Percentiles rank a stretch among this genome's conserved stretches.
Conservation (phyloP, 192 early-diverging fungal species). For the Coemansia sp. region DNA sequence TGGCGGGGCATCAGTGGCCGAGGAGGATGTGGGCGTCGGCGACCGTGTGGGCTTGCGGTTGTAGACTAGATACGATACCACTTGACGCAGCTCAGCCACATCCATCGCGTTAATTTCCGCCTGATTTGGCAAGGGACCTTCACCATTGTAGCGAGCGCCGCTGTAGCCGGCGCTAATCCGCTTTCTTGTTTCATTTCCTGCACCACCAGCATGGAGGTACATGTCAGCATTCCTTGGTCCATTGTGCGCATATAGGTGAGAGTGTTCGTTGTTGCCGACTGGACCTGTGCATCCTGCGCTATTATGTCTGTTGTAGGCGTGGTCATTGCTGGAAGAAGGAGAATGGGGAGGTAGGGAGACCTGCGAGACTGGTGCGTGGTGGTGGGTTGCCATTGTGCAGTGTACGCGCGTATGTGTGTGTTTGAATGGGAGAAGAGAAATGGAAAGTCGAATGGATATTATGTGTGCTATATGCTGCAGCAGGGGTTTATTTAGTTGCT, state of each 20-base stretch:
- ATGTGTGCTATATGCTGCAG: neutral
- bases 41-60: conserved; percentile 17
- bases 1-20: conserved; percentile 9
- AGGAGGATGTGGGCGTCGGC: conserved; percentile 10
- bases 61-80: conserved; percentile 32
- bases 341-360: conserved; percentile 13
- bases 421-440: neutral
- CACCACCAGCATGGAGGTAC: conserved; percentile 25
- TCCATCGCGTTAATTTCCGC: conserved; percentile 46
- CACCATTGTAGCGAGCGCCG: conserved; percentile 9
- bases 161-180: conserved; percentile 2
- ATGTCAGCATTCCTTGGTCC: conserved; percentile 9
- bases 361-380: conserved; percentile 23
- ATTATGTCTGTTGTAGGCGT: conserved; percentile 7
- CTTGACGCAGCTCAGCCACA: conserved; percentile 47
- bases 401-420: conserved; percentile 4
- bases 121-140: conserved; percentile 32
- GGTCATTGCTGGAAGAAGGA: conserved; percentile 12
- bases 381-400: conserved; percentile 30
- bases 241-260: conserved; percentile 17
- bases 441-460: neutral
- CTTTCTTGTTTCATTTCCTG: conserved; percentile 23
- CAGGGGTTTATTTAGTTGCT: neutral
- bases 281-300: conserved; percentile 4
- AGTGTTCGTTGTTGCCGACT: conserved; percentile 4